phyloP scores from a whole-genome alignment of 805 yeast species.

The Myxozyma lipomycoides region DNA sequence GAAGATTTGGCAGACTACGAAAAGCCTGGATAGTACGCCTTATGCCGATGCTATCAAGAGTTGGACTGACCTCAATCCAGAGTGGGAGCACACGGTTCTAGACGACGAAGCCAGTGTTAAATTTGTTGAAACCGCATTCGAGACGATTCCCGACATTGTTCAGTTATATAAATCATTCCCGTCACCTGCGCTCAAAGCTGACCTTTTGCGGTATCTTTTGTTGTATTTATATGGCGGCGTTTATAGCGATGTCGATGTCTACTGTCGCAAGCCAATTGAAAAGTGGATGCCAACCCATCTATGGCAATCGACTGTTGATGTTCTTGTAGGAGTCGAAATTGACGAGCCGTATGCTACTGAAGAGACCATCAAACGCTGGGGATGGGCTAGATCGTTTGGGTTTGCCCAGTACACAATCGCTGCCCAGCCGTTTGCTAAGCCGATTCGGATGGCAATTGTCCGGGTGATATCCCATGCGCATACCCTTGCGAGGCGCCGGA shows the following conservation, averaged over 20 bases:
- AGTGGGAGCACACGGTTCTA: conserved; percentile 18
- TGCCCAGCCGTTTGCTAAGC: conserved; percentile 25
- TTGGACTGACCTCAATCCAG: conserved; percentile 19
- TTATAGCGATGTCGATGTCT: conserved; percentile 27
- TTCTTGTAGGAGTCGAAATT: conserved; percentile 22
- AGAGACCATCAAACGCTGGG: conserved; percentile 17
- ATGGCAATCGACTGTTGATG: conserved; percentile 19
- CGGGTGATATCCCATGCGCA: conserved; percentile 24
- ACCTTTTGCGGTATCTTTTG: conserved; percentile 24
- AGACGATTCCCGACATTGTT: conserved; percentile 20
- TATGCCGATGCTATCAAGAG: conserved; percentile 15
- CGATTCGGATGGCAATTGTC: conserved; percentile 21
- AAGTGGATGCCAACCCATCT: conserved; percentile 16
- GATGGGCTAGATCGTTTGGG: conserved; percentile 21
- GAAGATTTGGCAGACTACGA: conserved; percentile 20
- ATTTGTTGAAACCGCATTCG: conserved; percentile 14
- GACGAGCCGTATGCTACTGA: conserved; percentile 24
- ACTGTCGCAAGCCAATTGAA: conserved; percentile 25
- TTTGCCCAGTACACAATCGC: conserved; percentile 21
- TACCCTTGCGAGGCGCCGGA: conserved; percentile 10
- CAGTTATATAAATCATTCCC: conserved; percentile 16
- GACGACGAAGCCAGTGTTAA: conserved; percentile 10
- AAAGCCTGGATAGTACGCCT: not conserved
- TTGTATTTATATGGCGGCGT: conserved; percentile 28
- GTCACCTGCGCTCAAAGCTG: conserved; percentile 21